phyloP scores from a whole-genome alignment of 2,329 filamentous ascomycete species.

The Cladosporium oxysporum region DNA sequence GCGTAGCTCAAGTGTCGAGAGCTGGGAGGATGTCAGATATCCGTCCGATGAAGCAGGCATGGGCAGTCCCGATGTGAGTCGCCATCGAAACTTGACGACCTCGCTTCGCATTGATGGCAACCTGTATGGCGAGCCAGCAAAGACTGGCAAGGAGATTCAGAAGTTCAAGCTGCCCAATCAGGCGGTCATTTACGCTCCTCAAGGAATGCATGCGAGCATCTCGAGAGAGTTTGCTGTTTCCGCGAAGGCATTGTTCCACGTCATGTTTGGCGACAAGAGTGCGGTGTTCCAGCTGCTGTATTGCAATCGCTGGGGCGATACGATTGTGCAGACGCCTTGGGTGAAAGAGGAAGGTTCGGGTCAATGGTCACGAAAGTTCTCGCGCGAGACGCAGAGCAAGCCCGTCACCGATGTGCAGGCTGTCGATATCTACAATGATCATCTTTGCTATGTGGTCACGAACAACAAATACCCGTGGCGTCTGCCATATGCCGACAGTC shows the following conservation, averaged over 20 bases:
- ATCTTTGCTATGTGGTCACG: constrained; percentile 66
- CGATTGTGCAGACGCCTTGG: constrained; percentile 88
- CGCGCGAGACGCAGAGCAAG: constrained; percentile 36
- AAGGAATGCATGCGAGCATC: constrained; percentile 73
- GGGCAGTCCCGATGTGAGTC: constrained; percentile 43
- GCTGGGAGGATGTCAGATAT: constrained; percentile 80
- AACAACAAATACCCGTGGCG: constrained; percentile 74
- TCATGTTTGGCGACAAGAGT: constrained; percentile 94
- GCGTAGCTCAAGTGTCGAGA: constrained; percentile 75
- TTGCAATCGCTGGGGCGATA: constrained; percentile 73
- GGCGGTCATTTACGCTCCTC: constrained; percentile 80
- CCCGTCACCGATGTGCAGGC: constrained; percentile 76
- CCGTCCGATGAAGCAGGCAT: constrained; percentile 44
- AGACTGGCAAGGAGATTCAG: constrained; percentile 52
- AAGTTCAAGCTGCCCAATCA: constrained; percentile 82
- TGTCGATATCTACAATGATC: constrained; percentile 66
- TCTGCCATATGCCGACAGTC: constrained; percentile 75
- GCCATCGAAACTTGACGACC: constrained; percentile 55
- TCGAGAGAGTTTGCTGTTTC: constrained; percentile 87
- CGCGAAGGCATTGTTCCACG: constrained; percentile 91
- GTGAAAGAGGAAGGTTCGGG: constrained; percentile 60
- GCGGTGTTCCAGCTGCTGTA: constrained; percentile 91
- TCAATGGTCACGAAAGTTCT: constrained; percentile 64
- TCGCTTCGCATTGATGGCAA: constrained; percentile 64
- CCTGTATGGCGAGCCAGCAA: constrained; percentile 51